phyloP scores from a whole-genome alignment of 139 green algal genomes.

The Limnomonas spitsbergensis region DNA sequence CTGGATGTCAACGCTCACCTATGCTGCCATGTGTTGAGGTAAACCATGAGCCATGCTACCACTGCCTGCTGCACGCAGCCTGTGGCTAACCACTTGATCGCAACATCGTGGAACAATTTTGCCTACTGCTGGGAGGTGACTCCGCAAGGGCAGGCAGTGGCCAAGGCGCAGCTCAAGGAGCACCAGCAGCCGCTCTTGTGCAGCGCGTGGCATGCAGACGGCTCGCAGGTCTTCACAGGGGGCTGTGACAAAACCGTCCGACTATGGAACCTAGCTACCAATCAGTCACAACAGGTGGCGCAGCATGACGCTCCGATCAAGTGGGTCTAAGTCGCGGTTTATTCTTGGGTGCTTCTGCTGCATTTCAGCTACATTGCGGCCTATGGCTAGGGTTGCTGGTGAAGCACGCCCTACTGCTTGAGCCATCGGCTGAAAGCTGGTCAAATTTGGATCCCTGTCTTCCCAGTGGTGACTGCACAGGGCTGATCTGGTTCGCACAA shows the following conservation, averaged over 20 bases:
- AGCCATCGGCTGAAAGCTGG: too few species aligned
- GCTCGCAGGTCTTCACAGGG: conserved; percentile 58
- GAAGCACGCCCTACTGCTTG: too few species aligned
- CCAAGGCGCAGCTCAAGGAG: conserved; percentile 77
- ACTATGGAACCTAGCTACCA: conserved; percentile 89
- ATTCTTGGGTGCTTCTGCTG: too few species aligned
- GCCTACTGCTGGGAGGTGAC: conserved; percentile 58
- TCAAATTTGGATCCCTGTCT: too few species aligned
- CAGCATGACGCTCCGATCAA: conserved; percentile 83
- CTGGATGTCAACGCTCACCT: not conserved
- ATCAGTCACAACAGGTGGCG: conserved; percentile 76
- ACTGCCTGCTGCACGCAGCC: conserved; percentile 16
- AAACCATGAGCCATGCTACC: not conserved
- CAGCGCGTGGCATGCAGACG: conserved; percentile 82
- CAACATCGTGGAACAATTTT: conserved; percentile 87
- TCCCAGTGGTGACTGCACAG: too few species aligned
- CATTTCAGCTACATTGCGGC: too few species aligned
- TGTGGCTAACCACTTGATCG: conserved; percentile 79
- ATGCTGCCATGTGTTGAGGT: not conserved
- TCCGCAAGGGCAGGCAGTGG: conserved; percentile 59
- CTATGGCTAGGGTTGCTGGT: too few species aligned
- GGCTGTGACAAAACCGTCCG: conserved; percentile 90
- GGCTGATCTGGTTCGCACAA: too few species aligned
- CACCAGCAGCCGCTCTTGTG: conserved; percentile 82
- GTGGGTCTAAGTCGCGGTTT: conserved; percentile 43